Conservation (phyloP, 2,329 filamentous ascomycete species). For the Trichoderma breve region DNA sequence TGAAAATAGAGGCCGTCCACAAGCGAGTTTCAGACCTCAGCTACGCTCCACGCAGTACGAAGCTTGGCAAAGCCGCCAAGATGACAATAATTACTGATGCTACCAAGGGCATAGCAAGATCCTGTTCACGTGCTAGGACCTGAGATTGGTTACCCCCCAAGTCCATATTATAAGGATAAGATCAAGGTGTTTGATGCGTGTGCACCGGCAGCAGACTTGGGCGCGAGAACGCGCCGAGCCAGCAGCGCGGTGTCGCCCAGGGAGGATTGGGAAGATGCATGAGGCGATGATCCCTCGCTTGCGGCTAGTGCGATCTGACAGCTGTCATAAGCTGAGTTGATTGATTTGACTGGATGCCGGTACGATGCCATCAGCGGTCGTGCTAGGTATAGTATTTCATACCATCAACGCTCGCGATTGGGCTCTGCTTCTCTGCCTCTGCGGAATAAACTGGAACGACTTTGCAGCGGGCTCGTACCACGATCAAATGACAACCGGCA, state of each 20-base stretch:
- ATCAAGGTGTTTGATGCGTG: not conserved
- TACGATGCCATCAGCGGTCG: not conserved
- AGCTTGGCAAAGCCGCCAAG: not conserved
- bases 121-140: not conserved
- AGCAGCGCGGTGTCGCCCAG: conserved; percentile 4
- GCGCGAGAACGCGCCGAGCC: conserved; percentile 8
- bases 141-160: not conserved
- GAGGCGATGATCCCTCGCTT: conserved; percentile 14
- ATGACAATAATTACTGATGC: not conserved
- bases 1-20: not conserved
- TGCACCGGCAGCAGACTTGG: not conserved
- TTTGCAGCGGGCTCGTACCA: not conserved
- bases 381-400: not conserved
- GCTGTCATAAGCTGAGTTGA: conserved; percentile 1
- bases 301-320: conserved; percentile 6
- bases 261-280: not conserved
- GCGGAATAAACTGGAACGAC: not conserved
- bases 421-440: not conserved
- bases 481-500: not conserved
- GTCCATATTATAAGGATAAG: not conserved
- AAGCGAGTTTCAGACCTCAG: not conserved
- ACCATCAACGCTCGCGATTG: not conserved
- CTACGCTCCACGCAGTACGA: not conserved
- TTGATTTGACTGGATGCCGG: not conserved
- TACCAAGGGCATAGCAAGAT: not conserved